Conservation (phyloP, 2,329 filamentous ascomycete species). For the Penicillium sp. region DNA sequence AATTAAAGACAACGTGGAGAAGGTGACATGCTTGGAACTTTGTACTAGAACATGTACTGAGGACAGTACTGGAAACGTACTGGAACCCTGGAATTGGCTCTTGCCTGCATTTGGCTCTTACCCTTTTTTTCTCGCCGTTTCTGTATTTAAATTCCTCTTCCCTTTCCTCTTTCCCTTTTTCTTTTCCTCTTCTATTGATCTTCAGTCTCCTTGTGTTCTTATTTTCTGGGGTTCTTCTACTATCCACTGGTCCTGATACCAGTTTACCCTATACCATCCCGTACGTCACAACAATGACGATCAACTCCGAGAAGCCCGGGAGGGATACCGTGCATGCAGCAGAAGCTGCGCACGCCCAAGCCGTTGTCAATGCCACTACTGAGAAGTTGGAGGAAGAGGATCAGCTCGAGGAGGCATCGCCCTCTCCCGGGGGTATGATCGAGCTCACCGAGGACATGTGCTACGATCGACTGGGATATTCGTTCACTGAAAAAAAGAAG, state of each 20-base stretch:
- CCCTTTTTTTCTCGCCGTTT: slow-evolving; percentile 5
- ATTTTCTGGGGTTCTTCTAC: neutral
- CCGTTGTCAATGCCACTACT: slow-evolving; percentile 15
- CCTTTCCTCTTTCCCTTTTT: neutral
- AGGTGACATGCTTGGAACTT: neutral
- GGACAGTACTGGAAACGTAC: neutral
- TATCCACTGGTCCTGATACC: neutral
- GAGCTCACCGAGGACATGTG: slow-evolving; percentile 57
- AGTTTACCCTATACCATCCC: neutral
- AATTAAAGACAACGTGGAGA: neutral
- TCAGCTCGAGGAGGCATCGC: slow-evolving; percentile 28
- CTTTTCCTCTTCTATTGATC: neutral
- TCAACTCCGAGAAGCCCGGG: slow-evolving; percentile 14
- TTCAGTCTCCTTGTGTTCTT: neutral
- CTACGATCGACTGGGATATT: slow-evolving; percentile 63
- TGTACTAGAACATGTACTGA: neutral
- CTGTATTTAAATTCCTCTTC: slow-evolving; percentile 14
- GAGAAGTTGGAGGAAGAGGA: slow-evolving; percentile 22
- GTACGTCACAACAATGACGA: slow-evolving; percentile 21
- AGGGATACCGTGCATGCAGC: slow-evolving; percentile 30
- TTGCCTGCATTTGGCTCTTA: slow-evolving; percentile 17
- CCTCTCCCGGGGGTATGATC: slow-evolving; percentile 26
- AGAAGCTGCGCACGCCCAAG: slow-evolving; percentile 34
- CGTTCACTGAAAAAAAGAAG: slow-evolving; percentile 61
- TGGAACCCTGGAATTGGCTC: neutral